Base-by-base conservation (phyloP, 192 early-diverging fungal species). In the Entomortierella lignicola region DNA sequence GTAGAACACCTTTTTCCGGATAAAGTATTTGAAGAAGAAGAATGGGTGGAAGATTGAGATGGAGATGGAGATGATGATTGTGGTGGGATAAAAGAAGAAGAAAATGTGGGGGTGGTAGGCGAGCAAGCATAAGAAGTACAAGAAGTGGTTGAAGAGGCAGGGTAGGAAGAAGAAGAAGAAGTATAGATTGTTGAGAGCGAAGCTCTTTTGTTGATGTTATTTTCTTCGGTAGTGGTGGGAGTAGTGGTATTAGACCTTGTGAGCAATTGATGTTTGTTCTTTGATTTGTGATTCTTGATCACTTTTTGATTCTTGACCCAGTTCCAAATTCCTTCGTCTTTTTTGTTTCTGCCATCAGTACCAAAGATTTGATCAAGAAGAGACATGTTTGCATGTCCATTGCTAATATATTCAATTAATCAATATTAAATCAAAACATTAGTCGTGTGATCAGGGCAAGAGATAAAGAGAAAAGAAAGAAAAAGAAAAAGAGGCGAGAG, bases 261-360 rank as follows among this genome's bases (percentile, higher is more conserved):
- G 44, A 47, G 44, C 7, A 47, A 12, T 26, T n/a, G 41, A 11
- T 47, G 34, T 17, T 63, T 56, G 37, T 32, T 13, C n/a, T 53
- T 63, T 50, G 42, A 17, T 30, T 55, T 69, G 29, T 55, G 54
- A 31, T n/a, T 57, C 8, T 43, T 55, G 48, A 27, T 25, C 51
- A n/a, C 50, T n/a, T 26, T 44, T 60, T 67, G 73, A 37, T 58
- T 62, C 53, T 77, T 77, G 65, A 77, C 32, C 73, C 73, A 77
- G 26, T 47, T 69, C 73, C 73, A 77, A 0, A 77, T 55, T 25
- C 73, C 73, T 21, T 69, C 65, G 42, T 77, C 66, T 15, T 77
- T 77, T 53, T 51, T 63, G 47, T 63, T 68, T 15, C 73, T 59
- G 25, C 73, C 73, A 29, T 77, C 73, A 2, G 73, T 77, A 44